These are phyloP conservation scores for Mycena vitilis DNA, from an alignment of 768 basidiomycete species.

Conservation along the genomic window DNA sequence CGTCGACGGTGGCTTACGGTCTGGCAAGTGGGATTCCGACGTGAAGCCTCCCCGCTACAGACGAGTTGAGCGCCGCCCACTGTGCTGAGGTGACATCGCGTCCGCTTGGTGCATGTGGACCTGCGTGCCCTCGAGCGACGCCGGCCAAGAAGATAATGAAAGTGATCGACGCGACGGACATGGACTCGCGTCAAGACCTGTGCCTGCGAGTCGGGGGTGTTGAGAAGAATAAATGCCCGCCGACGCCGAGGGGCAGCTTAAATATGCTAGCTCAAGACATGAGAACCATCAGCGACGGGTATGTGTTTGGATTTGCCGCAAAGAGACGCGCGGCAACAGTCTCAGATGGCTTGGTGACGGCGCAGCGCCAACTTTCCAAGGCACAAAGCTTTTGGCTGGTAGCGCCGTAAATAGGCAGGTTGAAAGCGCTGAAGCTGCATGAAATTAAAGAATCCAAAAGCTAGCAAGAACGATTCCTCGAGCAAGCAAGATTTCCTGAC, in stretches of 20 bases:
- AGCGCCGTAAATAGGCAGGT: too few species aligned
- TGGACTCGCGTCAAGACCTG: neutral
- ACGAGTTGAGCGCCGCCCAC: constrained; percentile 32
- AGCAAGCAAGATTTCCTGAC: too few species aligned
- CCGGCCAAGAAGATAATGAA: constrained; percentile 9
- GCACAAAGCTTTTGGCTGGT: too few species aligned
- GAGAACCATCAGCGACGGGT: constrained; percentile 9
- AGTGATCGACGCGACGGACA: constrained; percentile 21
- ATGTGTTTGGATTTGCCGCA: neutral
- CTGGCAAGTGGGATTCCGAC: constrained; percentile 34
- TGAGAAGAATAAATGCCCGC: neutral
- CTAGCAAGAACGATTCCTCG: too few species aligned
- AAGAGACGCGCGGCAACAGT: neutral
- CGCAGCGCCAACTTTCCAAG: too few species aligned
- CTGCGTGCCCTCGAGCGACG: neutral
- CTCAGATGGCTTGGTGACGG: neutral
- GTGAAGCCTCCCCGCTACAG: constrained; percentile 32
- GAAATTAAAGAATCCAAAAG: too few species aligned
- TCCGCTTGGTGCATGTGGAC: neutral
- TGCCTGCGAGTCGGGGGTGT: neutral
- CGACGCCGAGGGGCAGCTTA: neutral
- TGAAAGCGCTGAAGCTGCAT: too few species aligned
- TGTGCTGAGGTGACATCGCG: constrained; percentile 18
- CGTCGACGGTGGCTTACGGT: constrained; percentile 21
- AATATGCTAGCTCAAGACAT: constrained; percentile 2